phyloP scores from a whole-genome alignment of 1,284 basidiomycete species.

The Ceratobasidium sp. region DNA sequence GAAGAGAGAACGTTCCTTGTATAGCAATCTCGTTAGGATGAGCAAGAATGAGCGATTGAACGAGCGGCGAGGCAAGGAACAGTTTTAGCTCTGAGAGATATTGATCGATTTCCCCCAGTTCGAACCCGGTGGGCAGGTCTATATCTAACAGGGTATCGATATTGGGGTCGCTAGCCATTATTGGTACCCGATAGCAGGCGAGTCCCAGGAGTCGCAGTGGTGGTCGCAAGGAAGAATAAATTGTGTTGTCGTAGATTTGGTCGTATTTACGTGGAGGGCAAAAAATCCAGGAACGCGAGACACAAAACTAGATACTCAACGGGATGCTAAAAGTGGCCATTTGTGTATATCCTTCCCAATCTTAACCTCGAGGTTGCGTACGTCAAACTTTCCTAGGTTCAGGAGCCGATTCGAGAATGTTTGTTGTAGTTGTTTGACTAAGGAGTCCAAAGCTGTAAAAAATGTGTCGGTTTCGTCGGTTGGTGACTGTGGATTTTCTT shows the following conservation, averaged over 20 bases:
- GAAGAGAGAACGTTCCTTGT: neutral
- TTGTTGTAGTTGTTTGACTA: constrained; percentile 65
- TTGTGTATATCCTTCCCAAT: constrained; percentile 71
- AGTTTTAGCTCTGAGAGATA: constrained; percentile 27
- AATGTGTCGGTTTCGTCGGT: constrained; percentile 67
- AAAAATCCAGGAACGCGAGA: neutral
- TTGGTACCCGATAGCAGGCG: neutral
- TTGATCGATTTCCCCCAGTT: neutral
- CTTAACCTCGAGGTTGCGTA: constrained; percentile 67
- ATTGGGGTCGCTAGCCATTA: neutral
- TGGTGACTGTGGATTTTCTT: constrained; percentile 30
- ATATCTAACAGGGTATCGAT: neutral
- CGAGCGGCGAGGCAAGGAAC: constrained; percentile 22
- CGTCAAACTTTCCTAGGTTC: constrained; percentile 64
- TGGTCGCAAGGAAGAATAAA: constrained; percentile 7
- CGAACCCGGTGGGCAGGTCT: constrained; percentile 18
- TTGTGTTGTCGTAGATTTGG: constrained; percentile 12
- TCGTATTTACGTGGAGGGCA: neutral
- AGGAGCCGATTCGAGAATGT: constrained; percentile 57
- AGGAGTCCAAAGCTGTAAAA: constrained; percentile 60
- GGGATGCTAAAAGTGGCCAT: constrained; percentile 19
- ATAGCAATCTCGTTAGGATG: constrained; percentile 38
- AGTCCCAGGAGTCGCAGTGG: neutral
- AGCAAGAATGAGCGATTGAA: constrained; percentile 20
- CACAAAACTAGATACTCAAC: neutral